Conservation (phyloP, 768 basidiomycete species). For the Leccinum boreale region DNA sequence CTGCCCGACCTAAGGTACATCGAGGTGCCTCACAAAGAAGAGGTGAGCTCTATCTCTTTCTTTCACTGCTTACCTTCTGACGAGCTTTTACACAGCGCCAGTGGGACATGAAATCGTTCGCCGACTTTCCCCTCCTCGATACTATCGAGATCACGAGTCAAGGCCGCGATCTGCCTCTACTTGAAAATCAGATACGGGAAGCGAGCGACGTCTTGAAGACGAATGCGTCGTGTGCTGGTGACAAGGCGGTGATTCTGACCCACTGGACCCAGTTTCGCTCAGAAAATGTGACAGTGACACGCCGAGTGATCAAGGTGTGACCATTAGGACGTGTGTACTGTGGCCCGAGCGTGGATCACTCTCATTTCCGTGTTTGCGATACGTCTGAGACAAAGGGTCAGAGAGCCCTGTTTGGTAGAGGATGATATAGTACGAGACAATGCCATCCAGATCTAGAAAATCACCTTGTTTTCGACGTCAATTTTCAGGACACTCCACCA, state of each 20-base stretch:
- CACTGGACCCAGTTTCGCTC: too few relatives aligned
- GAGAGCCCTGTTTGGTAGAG: neutral
- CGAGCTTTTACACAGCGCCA: neutral
- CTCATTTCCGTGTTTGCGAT: neutral
- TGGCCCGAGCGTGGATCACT: neutral
- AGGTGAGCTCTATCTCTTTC: neutral
- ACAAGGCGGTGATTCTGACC: slow-evolving; percentile 2
- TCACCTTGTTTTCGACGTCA: too few relatives aligned
- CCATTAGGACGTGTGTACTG: neutral
- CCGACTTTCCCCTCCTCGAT: neutral
- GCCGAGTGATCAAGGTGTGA: slow-evolving; percentile 6
- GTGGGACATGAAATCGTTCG: neutral
- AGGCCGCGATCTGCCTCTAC: neutral
- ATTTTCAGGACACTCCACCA: too few relatives aligned
- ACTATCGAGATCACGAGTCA: slow-evolving; percentile 1
- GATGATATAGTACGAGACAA: too few relatives aligned
- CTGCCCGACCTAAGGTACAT: slow-evolving; percentile 9
- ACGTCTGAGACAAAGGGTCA: neutral
- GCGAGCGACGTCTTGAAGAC: slow-evolving; percentile 1
- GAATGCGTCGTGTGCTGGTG: slow-evolving; percentile 3
- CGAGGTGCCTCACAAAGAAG: neutral
- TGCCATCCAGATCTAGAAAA: too few relatives aligned
- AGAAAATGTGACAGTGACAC: neutral
- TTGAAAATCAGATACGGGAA: neutral
- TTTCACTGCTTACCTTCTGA: neutral